These are phyloP conservation scores for Scheffersomyces parashehatae DNA, from an alignment of 1,139 yeast species.

Conservation along the genomic window DNA sequence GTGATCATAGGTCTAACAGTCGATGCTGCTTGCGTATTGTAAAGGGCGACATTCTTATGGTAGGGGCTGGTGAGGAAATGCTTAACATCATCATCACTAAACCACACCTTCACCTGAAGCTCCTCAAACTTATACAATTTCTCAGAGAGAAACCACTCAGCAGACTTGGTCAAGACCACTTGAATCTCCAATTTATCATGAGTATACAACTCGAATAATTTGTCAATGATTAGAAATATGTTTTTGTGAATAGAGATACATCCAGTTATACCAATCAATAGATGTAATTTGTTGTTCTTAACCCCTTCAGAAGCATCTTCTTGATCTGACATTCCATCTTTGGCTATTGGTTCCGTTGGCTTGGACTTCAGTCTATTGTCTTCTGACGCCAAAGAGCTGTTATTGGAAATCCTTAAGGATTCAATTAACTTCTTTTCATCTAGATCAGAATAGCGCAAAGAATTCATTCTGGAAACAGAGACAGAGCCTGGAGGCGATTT, in stretches of 20 bases:
- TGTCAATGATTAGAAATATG: conserved; percentile 26
- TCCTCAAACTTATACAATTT: conserved; percentile 25
- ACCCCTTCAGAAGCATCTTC: background rate
- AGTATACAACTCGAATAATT: conserved; percentile 27
- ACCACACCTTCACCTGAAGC: conserved; percentile 31
- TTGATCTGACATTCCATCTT: background rate
- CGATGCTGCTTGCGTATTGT: background rate
- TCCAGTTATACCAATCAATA: conserved; percentile 31
- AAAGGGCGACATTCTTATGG: conserved; percentile 3
- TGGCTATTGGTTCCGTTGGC: background rate
- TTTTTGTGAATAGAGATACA: conserved; percentile 28
- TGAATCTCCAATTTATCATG: conserved; percentile 26
- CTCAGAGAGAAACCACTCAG: conserved; percentile 28
- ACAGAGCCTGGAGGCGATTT: conserved; percentile 7
- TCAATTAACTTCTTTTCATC: conserved; percentile 15
- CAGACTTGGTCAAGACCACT: conserved; percentile 27
- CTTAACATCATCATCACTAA: conserved; percentile 24
- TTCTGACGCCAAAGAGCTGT: background rate
- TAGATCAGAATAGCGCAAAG: conserved; percentile 14
- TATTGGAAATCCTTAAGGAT: conserved; percentile 4
- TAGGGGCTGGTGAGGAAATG: conserved; percentile 16
- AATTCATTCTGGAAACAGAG: conserved; percentile 12
- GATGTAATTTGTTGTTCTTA: conserved; percentile 18
- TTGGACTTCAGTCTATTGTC: background rate
- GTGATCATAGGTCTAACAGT: background rate